Evolutionary conservation across 768 basidiomycete genomes (phyloP), one percentile per base, ranked within the genome.

Genomic region (Strobilomyces dryophilus): DNA sequence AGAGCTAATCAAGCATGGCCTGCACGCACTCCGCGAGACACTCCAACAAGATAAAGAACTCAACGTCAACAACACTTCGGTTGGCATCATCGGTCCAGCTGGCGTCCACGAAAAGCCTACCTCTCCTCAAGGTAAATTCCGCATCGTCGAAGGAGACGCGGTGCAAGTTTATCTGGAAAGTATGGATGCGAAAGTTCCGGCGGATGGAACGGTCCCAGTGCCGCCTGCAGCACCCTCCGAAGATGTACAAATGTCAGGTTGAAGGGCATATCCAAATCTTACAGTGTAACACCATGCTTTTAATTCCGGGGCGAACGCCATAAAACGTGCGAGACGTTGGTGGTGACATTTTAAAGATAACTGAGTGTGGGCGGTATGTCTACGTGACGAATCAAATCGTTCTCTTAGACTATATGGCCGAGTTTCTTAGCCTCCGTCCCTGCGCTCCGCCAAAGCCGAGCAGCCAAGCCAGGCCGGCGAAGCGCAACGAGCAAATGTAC

Each of bases 11-110:
- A 82, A 80, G 59, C 97, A 99, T 66, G 97, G 97, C 15, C 79
- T 99, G 36, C 89, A 94, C 54, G 95, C 97, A 12, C 81, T 99
- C 15, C 85, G 93, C 29, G 95, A 98, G 69, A 98, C 97, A 2
- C 82, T 99, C 35, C 97, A 98, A 64, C 97, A 99, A 66, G 97
- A 98, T 76, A 99, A 99, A 71, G 93, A 91, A 64, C 84, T 98
- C 52, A 94, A 86, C 17, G 75, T 86, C 61, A 83, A 89, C 68
- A 99, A 99, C 76, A 99, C 97, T 1, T 93, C 91, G 2, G 85
- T 98, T 61, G 95, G 93, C 29, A 90, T 99, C 65, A 78, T 98
- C 54, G 95, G 95, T 10, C 80, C 87, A 11, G 72, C 77, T 29
- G 81, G 85, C 60, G 65, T 70, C 32, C 74, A 83, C 54, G 85